These are phyloP conservation scores for Papiliotrema laurentii DNA, from an alignment of 1,284 basidiomycete genomes.

Conservation along the genomic window DNA sequence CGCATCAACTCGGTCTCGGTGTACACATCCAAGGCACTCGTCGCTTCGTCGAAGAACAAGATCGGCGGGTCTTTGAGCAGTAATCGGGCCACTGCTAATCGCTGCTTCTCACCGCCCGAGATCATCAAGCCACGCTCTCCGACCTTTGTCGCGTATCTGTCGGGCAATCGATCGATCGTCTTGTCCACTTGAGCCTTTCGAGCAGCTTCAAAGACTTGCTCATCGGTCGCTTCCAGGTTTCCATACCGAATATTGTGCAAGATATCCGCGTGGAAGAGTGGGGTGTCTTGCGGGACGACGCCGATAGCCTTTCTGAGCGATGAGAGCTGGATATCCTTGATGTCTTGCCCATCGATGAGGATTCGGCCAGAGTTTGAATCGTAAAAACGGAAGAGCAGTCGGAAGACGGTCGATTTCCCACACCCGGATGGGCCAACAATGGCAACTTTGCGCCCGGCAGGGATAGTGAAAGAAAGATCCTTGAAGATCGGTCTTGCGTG, in stretches of 20 bases:
- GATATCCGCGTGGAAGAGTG: slow-evolving; percentile 91
- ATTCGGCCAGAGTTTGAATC: slow-evolving; percentile 76
- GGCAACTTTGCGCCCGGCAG: slow-evolving; percentile 91
- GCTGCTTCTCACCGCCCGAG: slow-evolving; percentile 95
- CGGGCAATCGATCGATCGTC: slow-evolving; percentile 72
- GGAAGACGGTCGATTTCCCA: slow-evolving; percentile 96
- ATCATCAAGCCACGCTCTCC: slow-evolving; percentile 97
- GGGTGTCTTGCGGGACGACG: slow-evolving; percentile 96
- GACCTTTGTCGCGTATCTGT: slow-evolving; percentile 84
- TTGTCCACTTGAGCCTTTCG: slow-evolving; percentile 81
- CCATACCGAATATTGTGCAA: slow-evolving; percentile 95
- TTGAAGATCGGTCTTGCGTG: slow-evolving; percentile 85
- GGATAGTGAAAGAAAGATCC: slow-evolving; percentile 83
- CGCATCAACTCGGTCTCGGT: slow-evolving; percentile 94
- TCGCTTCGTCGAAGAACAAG: slow-evolving; percentile 98
- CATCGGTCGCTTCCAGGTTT: slow-evolving; percentile 78
- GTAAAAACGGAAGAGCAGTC: slow-evolving; percentile 92
- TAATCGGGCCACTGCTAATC: slow-evolving; percentile 87
- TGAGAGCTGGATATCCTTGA: slow-evolving; percentile 67
- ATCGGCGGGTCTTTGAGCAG: slow-evolving; percentile 91
- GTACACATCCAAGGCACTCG: slow-evolving; percentile 88
- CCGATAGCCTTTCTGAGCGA: slow-evolving; percentile 75
- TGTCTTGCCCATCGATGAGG: slow-evolving; percentile 70
- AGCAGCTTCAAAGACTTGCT: slow-evolving; percentile 78
- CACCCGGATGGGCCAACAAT: slow-evolving; percentile 95